Base-by-base conservation (phyloP, 495 filamentous ascomycete species). In the Penicillium egyptiacum region DNA sequence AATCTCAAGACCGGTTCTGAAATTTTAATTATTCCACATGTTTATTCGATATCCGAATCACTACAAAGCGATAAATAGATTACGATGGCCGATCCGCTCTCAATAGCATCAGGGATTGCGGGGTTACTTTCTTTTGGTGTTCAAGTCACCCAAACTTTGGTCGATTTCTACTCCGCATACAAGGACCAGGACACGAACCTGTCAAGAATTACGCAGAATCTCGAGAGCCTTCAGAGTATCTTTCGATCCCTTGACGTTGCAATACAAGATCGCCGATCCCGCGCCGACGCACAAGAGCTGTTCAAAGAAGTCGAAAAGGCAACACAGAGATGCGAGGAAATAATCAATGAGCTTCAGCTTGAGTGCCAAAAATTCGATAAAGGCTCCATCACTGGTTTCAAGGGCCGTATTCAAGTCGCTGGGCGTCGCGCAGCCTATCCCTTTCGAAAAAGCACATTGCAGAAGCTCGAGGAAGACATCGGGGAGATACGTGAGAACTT, bases 391-490 rank as follows among this genome's bases (percentile, higher is more conserved):
- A 20, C 33, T 25, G 11, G 43, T 20, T 33, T 65, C 14, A 65
- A 55, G 30, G 54, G 26, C 57, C 44, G 49, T 0, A 10, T 66
- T 31, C 47, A 58, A 16, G 12, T 48, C 19, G 50, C 56, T 17
- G 58, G 62, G 4, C 70, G 63, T 23, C 55, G 59, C 12, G 56
- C 28, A 1, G 44, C 62, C n/a, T 73, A 75, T 58, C 72, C 65
- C 8, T 73, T 75, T 41, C 62, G 65, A 11, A 53, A 61, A 54
- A 69, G 65, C 41, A 71, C 70, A 3, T 51, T 75, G 23, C 55
- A 63, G 42, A 73, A 70, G 45, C 56, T 75, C 8, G 65, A 70
- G 53, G 67, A 70, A 55, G 60, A 66, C 33, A 53, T 75, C 12
- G 23, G 45, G 25, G 67, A 73, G 0, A 67, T 73, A 23, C 62